Evolutionary conservation across 2,329 filamentous ascomycete genomes (phyloP).

Genomic region (Cytospora piceicola): DNA sequence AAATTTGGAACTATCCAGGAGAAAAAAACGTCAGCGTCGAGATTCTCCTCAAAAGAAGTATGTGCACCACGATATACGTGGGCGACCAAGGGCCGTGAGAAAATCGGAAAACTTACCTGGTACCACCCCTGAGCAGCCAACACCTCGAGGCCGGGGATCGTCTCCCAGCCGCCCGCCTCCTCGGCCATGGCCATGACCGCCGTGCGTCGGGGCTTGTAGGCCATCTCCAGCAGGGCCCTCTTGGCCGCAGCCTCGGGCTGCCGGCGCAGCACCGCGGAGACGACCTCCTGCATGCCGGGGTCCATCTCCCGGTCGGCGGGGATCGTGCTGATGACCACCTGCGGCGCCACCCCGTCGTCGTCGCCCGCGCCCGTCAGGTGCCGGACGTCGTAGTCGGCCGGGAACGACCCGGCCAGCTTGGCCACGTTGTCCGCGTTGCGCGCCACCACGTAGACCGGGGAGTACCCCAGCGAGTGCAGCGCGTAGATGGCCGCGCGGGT

Average conservation of each 20-base stretch:
- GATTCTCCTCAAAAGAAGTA: background rate
- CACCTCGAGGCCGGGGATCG: constrained; percentile 86
- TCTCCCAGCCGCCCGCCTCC: constrained; percentile 76
- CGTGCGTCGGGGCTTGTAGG: constrained; percentile 87
- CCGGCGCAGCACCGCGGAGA: constrained; percentile 58
- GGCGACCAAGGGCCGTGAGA: background rate
- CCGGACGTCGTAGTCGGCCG: constrained; percentile 69
- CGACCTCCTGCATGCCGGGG: constrained; percentile 64
- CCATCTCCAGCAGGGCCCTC: constrained; percentile 86
- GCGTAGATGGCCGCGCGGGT: constrained; percentile 90
- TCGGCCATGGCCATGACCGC: constrained; percentile 82
- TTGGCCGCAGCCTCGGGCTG: constrained; percentile 39
- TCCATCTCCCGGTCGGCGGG: constrained; percentile 88
- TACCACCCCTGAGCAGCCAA: constrained; percentile 87
- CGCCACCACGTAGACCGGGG: constrained; percentile 84
- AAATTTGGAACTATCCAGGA: constrained; percentile 70
- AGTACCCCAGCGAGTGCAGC: constrained; percentile 79
- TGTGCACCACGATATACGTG: background rate
- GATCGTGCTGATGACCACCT: constrained; percentile 85
- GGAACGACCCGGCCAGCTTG: constrained; percentile 72
- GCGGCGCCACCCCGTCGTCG: constrained; percentile 57
- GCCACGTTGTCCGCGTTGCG: constrained; percentile 72
- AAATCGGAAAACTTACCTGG: constrained; percentile 63
- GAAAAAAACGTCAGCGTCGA: constrained; percentile 34
- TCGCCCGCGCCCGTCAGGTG: constrained; percentile 61